Evolutionary conservation across 2,329 filamentous ascomycete species (phyloP), one percentile per base, ranked within the genome.

Genomic region (Fusarium praegraminearum): DNA sequence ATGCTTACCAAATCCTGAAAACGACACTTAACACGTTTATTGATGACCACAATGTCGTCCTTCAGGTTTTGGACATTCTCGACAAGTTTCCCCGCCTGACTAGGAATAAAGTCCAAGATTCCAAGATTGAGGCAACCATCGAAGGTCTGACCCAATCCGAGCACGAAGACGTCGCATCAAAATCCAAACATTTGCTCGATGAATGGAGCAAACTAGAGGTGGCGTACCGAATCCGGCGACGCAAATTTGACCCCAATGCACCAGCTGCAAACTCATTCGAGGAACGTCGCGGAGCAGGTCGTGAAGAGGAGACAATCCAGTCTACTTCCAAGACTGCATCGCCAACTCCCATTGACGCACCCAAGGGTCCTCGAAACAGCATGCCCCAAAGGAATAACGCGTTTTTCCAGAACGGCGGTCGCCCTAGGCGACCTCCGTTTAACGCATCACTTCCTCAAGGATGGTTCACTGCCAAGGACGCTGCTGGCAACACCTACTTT

Each of bases 31-130:
- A 89, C 69, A 91, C 91, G 28, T 99, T 95, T 84, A 89, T 90
- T 67, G 91, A 94, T n/a, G 96, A 98, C 77, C 86, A 90, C 78
- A 97, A 98, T 73, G 90, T 98, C 30, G 89, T 97, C 38, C 82
- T 97, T 66, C 96, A 98, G 80, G 90, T 97, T 30, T 85, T 99
- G 67, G 91, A 96, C 70, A 94, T 99, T 57, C 86, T 99, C 22
- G 91, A 97, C 79, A 91, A 90, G 69, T 91, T 98, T 70, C 96
- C 96, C 1, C 91, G 95, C 12, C 84, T 98, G 51, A 98, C 96
- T 22, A 91, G 93, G 63, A 99, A 99, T 84, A 99, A 99, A 81
- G 98, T 99, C 62, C 90, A 93, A 70, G 94, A 97, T 75, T 97
- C 96, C 11, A 97, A 97, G 75, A 98, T 99, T 66, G 96, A 98